A percentile compares a stretch with the other conserved stretches of the same genome.
phyloP scores from a whole-genome alignment of 495 filamentous ascomycete genomes.

The Penicillium coffeae region DNA sequence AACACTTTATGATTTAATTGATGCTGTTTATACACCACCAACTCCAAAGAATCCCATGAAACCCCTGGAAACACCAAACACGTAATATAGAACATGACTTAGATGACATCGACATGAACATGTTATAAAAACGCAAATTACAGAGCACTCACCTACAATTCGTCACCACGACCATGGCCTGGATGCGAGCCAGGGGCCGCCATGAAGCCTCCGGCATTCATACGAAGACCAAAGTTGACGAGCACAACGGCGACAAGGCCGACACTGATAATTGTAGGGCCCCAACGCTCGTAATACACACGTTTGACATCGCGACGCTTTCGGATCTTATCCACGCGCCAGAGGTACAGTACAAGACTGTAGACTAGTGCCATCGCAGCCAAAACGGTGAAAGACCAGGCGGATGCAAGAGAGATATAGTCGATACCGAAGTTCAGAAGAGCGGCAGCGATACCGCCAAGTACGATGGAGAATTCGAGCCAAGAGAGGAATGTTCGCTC shows the following conservation, averaged over 20 bases:
- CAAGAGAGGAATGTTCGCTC: conserved; percentile 95
- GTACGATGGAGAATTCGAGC: conserved; percentile 95
- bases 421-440: conserved; percentile 81
- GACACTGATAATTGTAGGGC: conserved; percentile 74
- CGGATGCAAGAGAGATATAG: conserved; percentile 55
- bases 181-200: conserved; percentile 2
- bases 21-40: too few species aligned
- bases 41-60: too few species aligned
- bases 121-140: too few species aligned
- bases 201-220: conserved; percentile 34
- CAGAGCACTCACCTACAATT: too few species aligned
- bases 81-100: too few species aligned
- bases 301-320: conserved; percentile 68
- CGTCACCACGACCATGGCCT: conserved; percentile 7
- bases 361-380: conserved; percentile 74
- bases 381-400: conserved; percentile 76
- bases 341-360: conserved; percentile 76
- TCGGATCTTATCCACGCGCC: conserved; percentile 79
- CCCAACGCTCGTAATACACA: conserved; percentile 81
- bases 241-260: conserved; percentile 68
- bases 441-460: conserved; percentile 86
- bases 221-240: conserved; percentile 64
- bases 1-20: too few species aligned
- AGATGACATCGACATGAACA: too few species aligned
- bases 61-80: too few species aligned